Base-by-base conservation (phyloP, 441 rosid species). In the Raphanus hybrid region DNA sequence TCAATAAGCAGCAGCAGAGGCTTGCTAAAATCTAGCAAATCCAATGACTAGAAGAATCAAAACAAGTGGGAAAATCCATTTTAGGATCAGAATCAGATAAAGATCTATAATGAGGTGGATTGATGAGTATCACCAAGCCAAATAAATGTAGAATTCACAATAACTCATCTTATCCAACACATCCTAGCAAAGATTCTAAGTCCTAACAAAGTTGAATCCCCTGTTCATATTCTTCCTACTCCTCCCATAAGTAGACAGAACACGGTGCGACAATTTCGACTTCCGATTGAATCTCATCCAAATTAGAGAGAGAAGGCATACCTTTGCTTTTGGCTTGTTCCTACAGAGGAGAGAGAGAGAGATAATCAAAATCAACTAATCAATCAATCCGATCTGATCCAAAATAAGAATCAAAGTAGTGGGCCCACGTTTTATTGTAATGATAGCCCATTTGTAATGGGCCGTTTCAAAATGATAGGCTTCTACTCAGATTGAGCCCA, bases 251-350 rank as follows among this genome's bases (percentile, higher is more conserved):
- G 75, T 43, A 60, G 8, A 62, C 50, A 62, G 9, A 41, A 9
- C 1, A 64, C 57, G 8, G 39, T 64, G 18, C 50, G 1, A 23
- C 1, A 35, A 45, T 37, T 15, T 63, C 6, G 75, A 76, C 70
- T 69, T 69, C 27, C 79, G 75, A 37, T 52, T 14, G 37, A 52
- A 63, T 34, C 59, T 60, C 48, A 34, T 4, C 16, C 59, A 7
- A 54, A 69, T 6, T 5, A 6, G 2, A 68, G 39, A 68, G 39
- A 26, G 29, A 39, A 1, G n/a, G 75, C 73, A 34, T 45, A 78
- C 81, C 81, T 48, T 6, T n/a, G 18, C 16, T 50, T n/a, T 61
- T 32, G 65, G 69, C 52, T 39, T 64, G 11, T 77, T 48, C 18
- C 39, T 0, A 48, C 6, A 57, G 20, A 1, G 43, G 58, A 66